Percentiles rank a stretch among this genome's conserved stretches.
Evolutionary conservation across 176 grass and related monocot genomes (phyloP).

Genomic region (Carex pumila): DNA sequence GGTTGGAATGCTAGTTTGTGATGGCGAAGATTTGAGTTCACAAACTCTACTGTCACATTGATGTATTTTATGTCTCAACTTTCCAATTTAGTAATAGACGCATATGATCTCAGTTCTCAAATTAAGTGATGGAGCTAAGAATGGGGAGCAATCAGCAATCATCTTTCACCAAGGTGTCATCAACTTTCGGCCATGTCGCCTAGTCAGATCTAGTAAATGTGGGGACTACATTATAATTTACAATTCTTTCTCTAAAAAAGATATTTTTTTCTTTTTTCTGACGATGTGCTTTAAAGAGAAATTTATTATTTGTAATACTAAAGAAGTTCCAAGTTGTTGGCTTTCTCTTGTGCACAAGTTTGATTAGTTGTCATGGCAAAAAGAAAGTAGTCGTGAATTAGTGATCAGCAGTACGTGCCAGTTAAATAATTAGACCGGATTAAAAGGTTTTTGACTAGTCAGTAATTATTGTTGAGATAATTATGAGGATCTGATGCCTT

Average conservation of each 20-base stretch:
- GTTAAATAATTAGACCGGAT: neutral
- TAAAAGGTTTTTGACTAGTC: neutral
- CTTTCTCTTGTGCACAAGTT: neutral
- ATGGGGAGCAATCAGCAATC: neutral
- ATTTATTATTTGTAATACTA: neutral
- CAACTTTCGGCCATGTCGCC: conserved; percentile 24
- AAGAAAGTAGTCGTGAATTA: neutral
- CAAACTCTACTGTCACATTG: too few relatives aligned
- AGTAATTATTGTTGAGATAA: neutral
- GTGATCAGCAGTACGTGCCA: neutral
- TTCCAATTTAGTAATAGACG: neutral
- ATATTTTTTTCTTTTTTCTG: neutral
- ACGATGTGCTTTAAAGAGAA: neutral
- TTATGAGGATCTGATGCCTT: neutral
- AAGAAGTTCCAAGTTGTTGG: neutral
- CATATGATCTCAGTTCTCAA: neutral
- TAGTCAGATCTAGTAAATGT: conserved; percentile 6
- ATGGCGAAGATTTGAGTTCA: too few relatives aligned
- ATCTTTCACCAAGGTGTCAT: conserved; percentile 1
- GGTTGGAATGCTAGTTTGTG: too few relatives aligned
- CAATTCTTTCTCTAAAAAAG: neutral
- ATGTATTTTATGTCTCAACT: too few relatives aligned
- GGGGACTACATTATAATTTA: neutral
- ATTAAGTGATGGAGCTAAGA: neutral
- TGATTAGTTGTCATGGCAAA: neutral